Base-by-base conservation (phyloP, 2,329 filamentous ascomycete genomes). In the Ascosphaera pollenicola region DNA sequence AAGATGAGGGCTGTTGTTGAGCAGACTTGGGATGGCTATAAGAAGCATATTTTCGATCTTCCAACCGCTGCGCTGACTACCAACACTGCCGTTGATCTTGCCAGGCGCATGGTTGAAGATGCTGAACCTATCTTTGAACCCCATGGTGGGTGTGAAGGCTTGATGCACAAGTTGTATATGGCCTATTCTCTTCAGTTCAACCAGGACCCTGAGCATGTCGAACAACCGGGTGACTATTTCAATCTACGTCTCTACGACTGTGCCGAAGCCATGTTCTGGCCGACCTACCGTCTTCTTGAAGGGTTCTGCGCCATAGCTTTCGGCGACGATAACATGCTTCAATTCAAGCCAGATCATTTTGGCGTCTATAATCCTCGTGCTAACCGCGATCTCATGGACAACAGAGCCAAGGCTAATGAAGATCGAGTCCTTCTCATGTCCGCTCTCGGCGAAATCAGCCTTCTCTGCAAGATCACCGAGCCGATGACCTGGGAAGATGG, bases 361-460 rank as follows among this genome's bases (percentile, higher is more conserved):
- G 47, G 47, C 18, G 41, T 16, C 3, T 48, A 47, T 19, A 28
- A 13, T 28, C 13, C 24, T 28, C 13, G 7, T 28, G 24, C 13
- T 13, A 28, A 28, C 13, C 24, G 24, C 24, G 41, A 50, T 37
- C 40, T 37, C n/a, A 24, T 16, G 2, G 42, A 30, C 2, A 41
- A 49, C 36, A 41, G 49, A 40, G 36, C 17, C 3, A 39, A 58
- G 40, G 52, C 51, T 31, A 16, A 45, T 2, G 55, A 64, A 19
- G 58, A 64, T 42, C 46, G 48, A 10, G 43, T 50, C 3, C 37
- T 62, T 0, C 37, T 63, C 2, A 39, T 49, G 41, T 46, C 57
- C 3, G 47, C 54, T 28, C 51, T 61, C 8, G 45, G 51, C 0
- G 58, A 64, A 28, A 47, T 59, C 17, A 18, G 17, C 17, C 26